A percentile compares a stretch with the other conserved stretches of the same genome.
Evolutionary conservation across 2,329 filamentous ascomycete species (phyloP).

Genomic region (Pseudogymnoascus sp.): DNA sequence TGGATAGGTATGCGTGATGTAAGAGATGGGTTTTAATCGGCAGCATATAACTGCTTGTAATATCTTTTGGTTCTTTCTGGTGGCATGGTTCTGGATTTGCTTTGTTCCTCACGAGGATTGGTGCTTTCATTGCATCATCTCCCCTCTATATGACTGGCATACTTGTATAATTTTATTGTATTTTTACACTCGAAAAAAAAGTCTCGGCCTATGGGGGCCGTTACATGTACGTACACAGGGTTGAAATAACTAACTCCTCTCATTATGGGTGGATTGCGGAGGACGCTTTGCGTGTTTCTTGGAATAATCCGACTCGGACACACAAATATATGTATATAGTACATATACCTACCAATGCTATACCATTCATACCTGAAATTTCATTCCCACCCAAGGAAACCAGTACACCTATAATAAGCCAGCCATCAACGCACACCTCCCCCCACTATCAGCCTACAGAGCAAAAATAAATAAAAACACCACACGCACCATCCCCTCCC

Average conservation of each 20-base stretch:
- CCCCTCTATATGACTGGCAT: neutral
- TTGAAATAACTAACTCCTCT: constrained; percentile 1
- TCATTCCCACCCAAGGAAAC: neutral
- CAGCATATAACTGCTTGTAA: constrained; percentile 3
- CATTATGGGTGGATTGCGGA: constrained; percentile 1
- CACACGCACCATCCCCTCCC: too few relatives aligned
- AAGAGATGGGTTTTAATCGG: neutral
- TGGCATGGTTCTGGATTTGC: neutral
- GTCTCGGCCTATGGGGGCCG: neutral
- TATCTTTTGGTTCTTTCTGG: neutral
- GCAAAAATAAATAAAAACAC: neutral
- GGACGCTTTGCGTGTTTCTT: neutral
- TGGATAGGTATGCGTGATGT: neutral
- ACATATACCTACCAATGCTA: constrained; percentile 2
- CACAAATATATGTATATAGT: neutral
- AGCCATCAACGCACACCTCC: neutral
- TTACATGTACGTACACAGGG: neutral
- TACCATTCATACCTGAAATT: neutral
- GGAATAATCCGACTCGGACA: neutral
- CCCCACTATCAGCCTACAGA: neutral
- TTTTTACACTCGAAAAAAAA: neutral
- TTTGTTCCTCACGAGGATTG: neutral
- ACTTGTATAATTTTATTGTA: constrained; percentile 2
- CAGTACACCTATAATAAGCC: neutral
- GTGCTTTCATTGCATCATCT: neutral